Conservation (phyloP, 345 rosid species). For the Durio zibethinus region DNA sequence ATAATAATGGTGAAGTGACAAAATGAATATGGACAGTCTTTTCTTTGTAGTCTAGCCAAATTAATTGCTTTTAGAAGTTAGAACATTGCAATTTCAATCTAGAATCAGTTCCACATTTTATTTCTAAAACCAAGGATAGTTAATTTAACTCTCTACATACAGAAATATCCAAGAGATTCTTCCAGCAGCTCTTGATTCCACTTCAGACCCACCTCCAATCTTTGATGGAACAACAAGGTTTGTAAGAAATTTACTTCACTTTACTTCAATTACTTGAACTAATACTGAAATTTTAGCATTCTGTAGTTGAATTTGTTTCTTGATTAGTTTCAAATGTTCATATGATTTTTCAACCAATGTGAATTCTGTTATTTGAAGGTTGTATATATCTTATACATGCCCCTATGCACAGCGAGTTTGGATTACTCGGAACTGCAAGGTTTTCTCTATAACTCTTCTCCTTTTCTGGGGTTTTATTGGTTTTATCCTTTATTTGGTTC, state of each 20-base stretch:
- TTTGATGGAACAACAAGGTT: slow-evolving; percentile 86
- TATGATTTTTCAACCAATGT: neutral
- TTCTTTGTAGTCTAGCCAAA: neutral
- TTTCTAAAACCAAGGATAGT: neutral
- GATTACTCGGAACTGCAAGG: slow-evolving; percentile 81
- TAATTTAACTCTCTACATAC: neutral
- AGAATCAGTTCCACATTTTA: neutral
- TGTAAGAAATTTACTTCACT: neutral
- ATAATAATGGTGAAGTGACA: no score
- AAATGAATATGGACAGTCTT: no score
- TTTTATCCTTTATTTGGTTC: neutral
- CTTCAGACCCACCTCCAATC: slow-evolving; percentile 60
- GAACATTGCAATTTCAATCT: neutral
- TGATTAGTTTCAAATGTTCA: slow-evolving; percentile 5
- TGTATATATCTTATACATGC: slow-evolving; percentile 67
- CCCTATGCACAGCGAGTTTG: slow-evolving; percentile 84
- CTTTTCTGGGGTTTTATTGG: neutral
- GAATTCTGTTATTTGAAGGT: slow-evolving; percentile 40
- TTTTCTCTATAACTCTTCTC: slow-evolving; percentile 7
- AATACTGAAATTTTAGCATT: neutral
- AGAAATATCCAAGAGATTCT: slow-evolving; percentile 45
- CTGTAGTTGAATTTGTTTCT: neutral
- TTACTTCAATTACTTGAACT: neutral
- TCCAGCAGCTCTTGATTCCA: slow-evolving; percentile 60
- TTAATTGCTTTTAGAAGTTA: neutral